phyloP scores from a whole-genome alignment of 1,139 yeast genomes.

The Candida smagusa region DNA sequence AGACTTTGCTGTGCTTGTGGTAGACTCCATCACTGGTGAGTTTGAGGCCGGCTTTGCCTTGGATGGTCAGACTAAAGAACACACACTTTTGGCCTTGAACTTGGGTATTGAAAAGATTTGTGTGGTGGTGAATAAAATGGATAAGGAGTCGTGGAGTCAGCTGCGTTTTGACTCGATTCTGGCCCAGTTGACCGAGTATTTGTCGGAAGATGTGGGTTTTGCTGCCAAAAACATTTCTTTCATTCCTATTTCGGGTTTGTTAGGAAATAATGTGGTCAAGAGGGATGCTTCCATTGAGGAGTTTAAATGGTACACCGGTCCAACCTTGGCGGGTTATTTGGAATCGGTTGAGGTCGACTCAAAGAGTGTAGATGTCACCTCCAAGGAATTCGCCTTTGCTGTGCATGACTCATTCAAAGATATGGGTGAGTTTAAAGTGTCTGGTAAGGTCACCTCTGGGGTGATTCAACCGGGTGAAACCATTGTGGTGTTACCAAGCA shows the following conservation, averaged over 20 bases:
- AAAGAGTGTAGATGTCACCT: constrained; percentile 11
- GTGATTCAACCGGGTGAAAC: constrained; percentile 74
- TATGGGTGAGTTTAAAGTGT: constrained; percentile 41
- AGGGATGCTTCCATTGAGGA: constrained; percentile 26
- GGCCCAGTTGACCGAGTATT: constrained; percentile 54
- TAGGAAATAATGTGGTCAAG: constrained; percentile 76
- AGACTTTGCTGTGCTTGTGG: constrained; percentile 68
- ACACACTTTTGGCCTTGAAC: constrained; percentile 76
- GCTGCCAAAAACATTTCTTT: constrained; percentile 48
- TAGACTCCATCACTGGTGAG: constrained; percentile 79
- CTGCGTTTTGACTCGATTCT: constrained; percentile 62
- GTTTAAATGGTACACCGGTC: constrained; percentile 63
- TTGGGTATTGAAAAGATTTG: constrained; percentile 76
- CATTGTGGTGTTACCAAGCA: constrained; percentile 55
- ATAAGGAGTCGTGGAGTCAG: constrained; percentile 67
- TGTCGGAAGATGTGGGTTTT: constrained; percentile 63
- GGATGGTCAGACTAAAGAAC: constrained; percentile 95
- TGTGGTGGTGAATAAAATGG: constrained; percentile 88
- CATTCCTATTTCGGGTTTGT: constrained; percentile 83
- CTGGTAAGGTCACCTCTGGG: constrained; percentile 78
- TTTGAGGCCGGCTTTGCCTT: constrained; percentile 84
- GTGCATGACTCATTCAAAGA: constrained; percentile 43
- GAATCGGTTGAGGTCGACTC: constrained; percentile 29
- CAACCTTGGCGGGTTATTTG: constrained; percentile 59
- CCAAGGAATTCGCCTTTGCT: constrained; percentile 46